Conservation (phyloP, 2,329 filamentous ascomycete genomes). For the Trichoderma semiorbis region DNA sequence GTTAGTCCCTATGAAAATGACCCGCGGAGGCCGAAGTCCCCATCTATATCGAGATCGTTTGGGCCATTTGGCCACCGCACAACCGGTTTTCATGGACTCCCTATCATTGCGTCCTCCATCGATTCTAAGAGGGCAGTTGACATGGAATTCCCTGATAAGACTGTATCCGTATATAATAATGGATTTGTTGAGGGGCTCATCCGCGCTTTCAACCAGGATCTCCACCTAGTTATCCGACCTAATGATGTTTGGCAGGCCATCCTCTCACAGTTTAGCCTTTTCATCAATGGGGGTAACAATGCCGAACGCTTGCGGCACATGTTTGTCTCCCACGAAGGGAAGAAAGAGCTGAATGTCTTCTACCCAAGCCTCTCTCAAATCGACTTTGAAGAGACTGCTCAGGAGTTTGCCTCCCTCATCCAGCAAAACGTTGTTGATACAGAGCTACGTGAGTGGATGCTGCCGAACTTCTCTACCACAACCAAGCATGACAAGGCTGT, state of each 20-base stretch:
- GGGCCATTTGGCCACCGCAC: neutral
- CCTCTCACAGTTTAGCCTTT: neutral
- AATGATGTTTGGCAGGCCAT: neutral
- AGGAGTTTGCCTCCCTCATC: neutral
- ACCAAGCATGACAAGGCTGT: neutral
- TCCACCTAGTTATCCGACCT: neutral
- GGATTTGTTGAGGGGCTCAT: neutral
- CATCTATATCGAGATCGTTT: neutral
- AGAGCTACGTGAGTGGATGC: neutral
- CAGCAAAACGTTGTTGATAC: neutral
- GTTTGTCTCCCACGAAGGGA: neutral
- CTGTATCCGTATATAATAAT: neutral
- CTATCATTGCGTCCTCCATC: neutral
- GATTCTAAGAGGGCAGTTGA: neutral
- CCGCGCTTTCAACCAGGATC: neutral
- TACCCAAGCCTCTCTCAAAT: neutral
- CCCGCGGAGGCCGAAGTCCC: too few relatives aligned
- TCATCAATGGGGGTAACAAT: neutral
- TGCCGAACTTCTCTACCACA: neutral
- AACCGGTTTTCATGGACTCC: neutral
- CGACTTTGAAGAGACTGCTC: neutral
- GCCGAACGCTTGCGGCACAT: neutral
- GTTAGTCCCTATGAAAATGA: neutral
- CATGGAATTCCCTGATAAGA: neutral
- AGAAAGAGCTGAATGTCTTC: too few relatives aligned